Evolutionary conservation across 768 basidiomycete species (phyloP).

Genomic region (Mycena pura): DNA sequence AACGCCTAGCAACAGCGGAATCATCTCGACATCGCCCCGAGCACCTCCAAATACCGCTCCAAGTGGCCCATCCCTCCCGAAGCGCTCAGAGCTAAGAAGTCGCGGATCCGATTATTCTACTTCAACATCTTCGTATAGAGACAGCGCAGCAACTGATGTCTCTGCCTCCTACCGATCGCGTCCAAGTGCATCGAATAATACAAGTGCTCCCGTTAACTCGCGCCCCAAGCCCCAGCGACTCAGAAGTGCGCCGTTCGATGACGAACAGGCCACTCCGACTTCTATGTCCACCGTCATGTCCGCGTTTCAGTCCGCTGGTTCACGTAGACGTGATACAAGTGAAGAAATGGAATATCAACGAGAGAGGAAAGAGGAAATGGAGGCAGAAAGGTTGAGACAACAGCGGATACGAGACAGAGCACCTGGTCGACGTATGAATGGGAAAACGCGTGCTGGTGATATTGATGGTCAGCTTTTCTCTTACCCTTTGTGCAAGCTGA

Average conservation of each 20-base stretch:
- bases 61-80: conserved; percentile 66
- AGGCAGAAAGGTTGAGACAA: conserved; percentile 70
- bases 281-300: conserved; percentile 64
- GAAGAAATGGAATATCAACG: conserved; percentile 62
- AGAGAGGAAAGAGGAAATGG: conserved; percentile 65
- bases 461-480: conserved; percentile 69
- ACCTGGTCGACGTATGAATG: conserved; percentile 59
- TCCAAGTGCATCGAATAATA: conserved; percentile 33
- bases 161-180: conserved; percentile 41
- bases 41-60: conserved; percentile 48
- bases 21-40: conserved; percentile 45
- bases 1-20: conserved; percentile 54
- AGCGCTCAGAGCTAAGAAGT: conserved; percentile 69
- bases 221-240: conserved; percentile 38
- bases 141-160: conserved; percentile 58
- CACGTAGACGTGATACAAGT: conserved; percentile 61
- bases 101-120: conserved; percentile 60
- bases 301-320: conserved; percentile 72
- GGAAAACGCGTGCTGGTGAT: conserved; percentile 72
- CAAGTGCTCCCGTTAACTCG: conserved; percentile 20
- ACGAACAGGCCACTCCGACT: conserved; percentile 49
- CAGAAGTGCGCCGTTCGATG: conserved; percentile 42
- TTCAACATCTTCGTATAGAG: conserved; percentile 57
- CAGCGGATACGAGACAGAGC: conserved; percentile 73
- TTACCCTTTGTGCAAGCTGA: neutral